Conservation (phyloP, 331 rosid genomes). For the Prunus yedoensis region DNA sequence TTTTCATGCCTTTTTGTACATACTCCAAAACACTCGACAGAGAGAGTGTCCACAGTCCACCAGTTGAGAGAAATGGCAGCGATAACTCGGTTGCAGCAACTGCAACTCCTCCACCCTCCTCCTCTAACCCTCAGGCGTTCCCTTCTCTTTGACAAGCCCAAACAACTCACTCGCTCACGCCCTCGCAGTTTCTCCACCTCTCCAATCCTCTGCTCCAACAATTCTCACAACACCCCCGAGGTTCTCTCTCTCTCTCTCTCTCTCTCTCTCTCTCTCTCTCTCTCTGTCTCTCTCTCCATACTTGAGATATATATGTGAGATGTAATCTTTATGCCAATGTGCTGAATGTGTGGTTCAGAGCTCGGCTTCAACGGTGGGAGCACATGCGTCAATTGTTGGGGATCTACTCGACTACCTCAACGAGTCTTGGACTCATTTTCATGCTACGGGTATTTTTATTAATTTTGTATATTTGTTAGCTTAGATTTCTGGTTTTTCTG, state of each 20-base stretch:
- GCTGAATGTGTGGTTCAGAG: slow-evolving; percentile 25
- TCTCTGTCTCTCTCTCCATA: too few relatives aligned
- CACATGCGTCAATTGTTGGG: slow-evolving; percentile 54
- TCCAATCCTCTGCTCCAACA: slow-evolving; percentile 48
- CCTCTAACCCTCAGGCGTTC: slow-evolving; percentile 31
- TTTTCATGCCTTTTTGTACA: too few relatives aligned
- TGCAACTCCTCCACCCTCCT: slow-evolving; percentile 35
- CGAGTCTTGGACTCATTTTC: slow-evolving; percentile 97
- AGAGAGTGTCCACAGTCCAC: not conserved
- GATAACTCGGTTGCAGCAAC: slow-evolving; percentile 42
- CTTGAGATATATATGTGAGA: not conserved
- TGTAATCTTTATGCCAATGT: not conserved
- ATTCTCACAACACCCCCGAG: slow-evolving; percentile 35
- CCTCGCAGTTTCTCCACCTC: slow-evolving; percentile 34
- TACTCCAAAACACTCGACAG: too few relatives aligned
- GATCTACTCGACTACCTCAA: slow-evolving; percentile 80
- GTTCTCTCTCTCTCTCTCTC: slow-evolving; percentile 11
- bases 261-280: too few relatives aligned
- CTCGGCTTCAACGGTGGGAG: slow-evolving; percentile 37
- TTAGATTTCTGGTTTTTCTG: not conserved
- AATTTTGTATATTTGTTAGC: not conserved
- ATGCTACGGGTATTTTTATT: slow-evolving; percentile 59
- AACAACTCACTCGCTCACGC: slow-evolving; percentile 18
- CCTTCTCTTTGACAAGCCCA: slow-evolving; percentile 26
- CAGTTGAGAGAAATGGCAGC: slow-evolving; percentile 38